Base-by-base conservation (phyloP, 495 filamentous ascomycete genomes). In the Pyrenula aspistea region DNA sequence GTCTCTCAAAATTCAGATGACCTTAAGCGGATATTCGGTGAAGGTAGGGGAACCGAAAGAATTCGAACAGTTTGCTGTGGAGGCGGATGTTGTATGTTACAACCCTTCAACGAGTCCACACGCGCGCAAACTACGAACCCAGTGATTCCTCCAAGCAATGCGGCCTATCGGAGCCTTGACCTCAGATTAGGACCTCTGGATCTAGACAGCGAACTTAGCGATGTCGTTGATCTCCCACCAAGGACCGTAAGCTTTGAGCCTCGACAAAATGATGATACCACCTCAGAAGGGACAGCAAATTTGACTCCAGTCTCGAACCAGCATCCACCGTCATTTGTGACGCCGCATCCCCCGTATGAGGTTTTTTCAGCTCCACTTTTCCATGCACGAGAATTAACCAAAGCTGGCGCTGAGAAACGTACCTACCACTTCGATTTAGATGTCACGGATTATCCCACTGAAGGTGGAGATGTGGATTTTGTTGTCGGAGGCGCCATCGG, bases 371-470 rank as follows among this genome's bases (percentile, higher is more conserved):
- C 91, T 22, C 87, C 82, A 57, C 78, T 98, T 49, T 82, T 87
- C 66, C 81, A 81, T 63, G 82, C 89, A 1, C 85, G 93, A 24
- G 90, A 96, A 68, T 71, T 98, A 57, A 98, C 93, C 1, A 84
- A 82, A 59, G 73, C 77, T n/a, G 91, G 91, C n/a, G 93, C 93
- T 11, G 87, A 92, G 73, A 97, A 97, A 77, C 77, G 91, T 49
- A 98, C 93, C 0, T 96, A 89, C 68, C 93, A 98, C 67, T 96
- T 96, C 62, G 93, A 96, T 59, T 81, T 98, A 47, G 93, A 97
- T 62, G 87, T 98, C 49, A 97, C 93, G 24, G 83, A 95, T 65
- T 98, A 98, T 62, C 93, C 93, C 0, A 84, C 83, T 23, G 89
- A 92, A 70, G 77, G 78, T 55, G 84, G 88, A 47, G 80, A 80